phyloP scores from a whole-genome alignment of 164 flowering plant genomes.

The Saururus chinensis region DNA sequence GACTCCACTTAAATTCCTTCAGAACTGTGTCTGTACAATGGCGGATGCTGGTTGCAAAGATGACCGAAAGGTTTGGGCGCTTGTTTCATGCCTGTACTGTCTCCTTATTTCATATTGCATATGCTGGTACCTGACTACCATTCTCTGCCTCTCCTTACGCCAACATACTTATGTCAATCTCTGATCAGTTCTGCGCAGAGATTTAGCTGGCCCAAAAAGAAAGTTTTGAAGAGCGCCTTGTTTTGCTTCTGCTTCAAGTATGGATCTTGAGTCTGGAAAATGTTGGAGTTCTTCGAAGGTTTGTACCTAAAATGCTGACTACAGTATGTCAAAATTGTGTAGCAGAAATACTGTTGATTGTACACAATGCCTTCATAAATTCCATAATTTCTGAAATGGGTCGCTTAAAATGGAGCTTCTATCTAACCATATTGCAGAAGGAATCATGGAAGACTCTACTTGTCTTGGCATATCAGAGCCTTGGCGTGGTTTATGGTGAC shows the following conservation, averaged over 20 bases:
- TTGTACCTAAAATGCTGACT: background rate
- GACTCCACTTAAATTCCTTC: too few relatives aligned
- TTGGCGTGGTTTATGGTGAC: conserved; percentile 92
- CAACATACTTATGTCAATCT: conserved; percentile 16
- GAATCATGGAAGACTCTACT: conserved; percentile 63
- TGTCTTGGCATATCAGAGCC: conserved; percentile 76
- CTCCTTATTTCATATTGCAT: too few relatives aligned
- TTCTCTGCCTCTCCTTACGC: too few relatives aligned
- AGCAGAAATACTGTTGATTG: background rate
- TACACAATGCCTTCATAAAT: too few relatives aligned
- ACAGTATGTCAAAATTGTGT: background rate
- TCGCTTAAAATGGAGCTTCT: background rate
- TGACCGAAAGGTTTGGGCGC: too few relatives aligned
- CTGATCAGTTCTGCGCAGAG: conserved; percentile 12
- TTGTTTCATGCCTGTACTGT: too few relatives aligned
- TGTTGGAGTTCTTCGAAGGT: conserved; percentile 23
- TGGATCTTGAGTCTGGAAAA: conserved; percentile 16
- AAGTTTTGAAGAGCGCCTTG: background rate
- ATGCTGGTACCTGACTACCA: too few relatives aligned
- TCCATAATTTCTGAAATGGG: too few relatives aligned
- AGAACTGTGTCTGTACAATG: too few relatives aligned
- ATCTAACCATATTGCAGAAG: conserved; percentile 31
- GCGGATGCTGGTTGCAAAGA: too few relatives aligned
- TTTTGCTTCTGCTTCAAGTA: background rate
- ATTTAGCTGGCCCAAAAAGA: background rate